phyloP scores from a whole-genome alignment of 257 asterid species.

The Anisodus acutangulus region DNA sequence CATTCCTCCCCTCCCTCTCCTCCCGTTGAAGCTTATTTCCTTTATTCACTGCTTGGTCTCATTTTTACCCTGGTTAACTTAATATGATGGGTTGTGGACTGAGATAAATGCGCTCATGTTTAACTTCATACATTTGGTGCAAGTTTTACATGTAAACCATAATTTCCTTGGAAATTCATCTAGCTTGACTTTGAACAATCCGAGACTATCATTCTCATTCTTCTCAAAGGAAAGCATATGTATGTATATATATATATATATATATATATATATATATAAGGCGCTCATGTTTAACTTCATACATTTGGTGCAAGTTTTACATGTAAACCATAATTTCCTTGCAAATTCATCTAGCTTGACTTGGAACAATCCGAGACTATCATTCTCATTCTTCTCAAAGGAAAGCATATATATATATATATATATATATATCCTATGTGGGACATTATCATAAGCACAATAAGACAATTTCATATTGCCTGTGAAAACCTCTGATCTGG shows the following conservation, averaged over 20 bases:
- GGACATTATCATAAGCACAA: conserved; percentile 13
- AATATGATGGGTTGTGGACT: conserved; percentile 8
- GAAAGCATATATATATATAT: no score
- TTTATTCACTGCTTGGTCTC: conserved; percentile 6
- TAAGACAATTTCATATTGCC: neutral
- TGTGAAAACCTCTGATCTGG: neutral
- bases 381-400: neutral
- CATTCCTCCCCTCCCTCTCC: neutral
- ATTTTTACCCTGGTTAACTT: conserved; percentile 3
- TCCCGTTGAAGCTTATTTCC: conserved; percentile 13
- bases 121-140: neutral
- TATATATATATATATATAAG: no score
- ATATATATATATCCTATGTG: neutral
- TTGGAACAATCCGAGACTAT: neutral
- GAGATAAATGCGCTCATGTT: neutral
- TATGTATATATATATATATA: no score
- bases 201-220: neutral
- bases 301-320: neutral
- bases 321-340: neutral
- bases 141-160: conserved; percentile 9
- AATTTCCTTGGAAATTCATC: neutral
- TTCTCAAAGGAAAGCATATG: no score
- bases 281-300: neutral
- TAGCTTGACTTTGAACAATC: neutral
- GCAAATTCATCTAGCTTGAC: neutral